Percentiles rank a stretch among this genome's conserved stretches.
These are phyloP conservation scores for Gelatoporia subvermispora DNA, from an alignment of 768 basidiomycete genomes.

Conservation along the genomic window DNA sequence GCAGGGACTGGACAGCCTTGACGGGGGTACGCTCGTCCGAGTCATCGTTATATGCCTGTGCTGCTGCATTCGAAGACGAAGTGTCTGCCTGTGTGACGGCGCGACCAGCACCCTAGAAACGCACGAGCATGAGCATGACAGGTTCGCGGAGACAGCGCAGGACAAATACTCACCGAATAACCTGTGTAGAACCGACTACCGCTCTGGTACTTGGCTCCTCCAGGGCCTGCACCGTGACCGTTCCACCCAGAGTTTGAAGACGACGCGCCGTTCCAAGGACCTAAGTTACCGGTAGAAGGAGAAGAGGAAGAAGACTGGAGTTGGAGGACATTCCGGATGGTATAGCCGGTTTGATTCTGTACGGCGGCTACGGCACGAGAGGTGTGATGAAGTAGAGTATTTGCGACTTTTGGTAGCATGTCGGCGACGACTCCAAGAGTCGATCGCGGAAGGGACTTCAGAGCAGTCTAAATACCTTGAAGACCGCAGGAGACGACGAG, in stretches of 20 bases:
- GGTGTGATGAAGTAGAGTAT: slow-evolving; percentile 71
- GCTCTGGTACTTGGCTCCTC: slow-evolving; percentile 66
- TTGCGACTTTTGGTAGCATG: slow-evolving; percentile 84
- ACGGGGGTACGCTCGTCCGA: slow-evolving; percentile 41
- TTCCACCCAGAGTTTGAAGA: slow-evolving; percentile 45
- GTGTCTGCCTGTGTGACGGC: slow-evolving; percentile 70
- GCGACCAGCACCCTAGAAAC: slow-evolving; percentile 57
- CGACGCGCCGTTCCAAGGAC: slow-evolving; percentile 40
- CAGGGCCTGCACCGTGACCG: slow-evolving; percentile 58
- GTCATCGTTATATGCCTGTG: slow-evolving; percentile 49
- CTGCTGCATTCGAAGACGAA: slow-evolving; percentile 39
- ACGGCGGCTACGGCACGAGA: slow-evolving; percentile 72
- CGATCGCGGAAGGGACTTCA: no score
- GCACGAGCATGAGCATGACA: neutral
- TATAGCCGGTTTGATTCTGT: slow-evolving; percentile 62
- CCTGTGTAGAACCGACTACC: slow-evolving; percentile 68
- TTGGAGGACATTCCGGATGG: slow-evolving; percentile 75
- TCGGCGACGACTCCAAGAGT: neutral
- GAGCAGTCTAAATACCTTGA: no score
- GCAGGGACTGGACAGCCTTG: slow-evolving; percentile 20
- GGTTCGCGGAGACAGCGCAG: neutral
- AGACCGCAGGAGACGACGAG: neutral
- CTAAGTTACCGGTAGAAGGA: slow-evolving; percentile 34
- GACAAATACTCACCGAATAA: slow-evolving; percentile 52
- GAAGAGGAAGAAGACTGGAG: slow-evolving; percentile 49